Base-by-base conservation (phyloP, 108 stramenopile species). In the Skeletonema menzelii region DNA sequence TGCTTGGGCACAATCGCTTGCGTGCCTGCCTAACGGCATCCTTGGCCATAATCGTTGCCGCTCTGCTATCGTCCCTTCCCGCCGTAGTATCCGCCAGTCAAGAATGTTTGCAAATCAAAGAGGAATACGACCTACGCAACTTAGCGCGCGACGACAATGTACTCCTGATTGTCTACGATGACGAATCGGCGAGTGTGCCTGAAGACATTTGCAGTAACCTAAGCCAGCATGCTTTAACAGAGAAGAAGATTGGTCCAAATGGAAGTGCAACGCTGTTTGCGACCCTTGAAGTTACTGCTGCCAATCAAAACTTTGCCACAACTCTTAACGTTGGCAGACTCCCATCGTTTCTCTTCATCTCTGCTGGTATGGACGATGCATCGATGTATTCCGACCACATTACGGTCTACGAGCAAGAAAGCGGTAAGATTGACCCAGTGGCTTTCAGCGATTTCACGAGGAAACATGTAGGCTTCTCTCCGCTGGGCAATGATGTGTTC, bases 71-170 rank as follows among this genome's bases (percentile, higher is more conserved):
- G 27, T 59, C 58, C 34, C 56, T 63, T 10, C 79, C 79, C 8
- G 40, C 63, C 72, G 71, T n/a, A 32, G 31, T 65, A 40, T 58
- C 72, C 32, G 73, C 80, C 32, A 67, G 37, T 22, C 58, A 70
- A 59, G 59, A 70, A 34, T 81, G 80, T 69, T 24, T 75, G 27
- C 32, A 65, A 27, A 60, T 81, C 64, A 65, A 49, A 27, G 73
- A 74, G 63, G 80, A 81, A 19, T 70, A 64, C 59, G 80, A 81
- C 35, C 65, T 81, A 40, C 80, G 73, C 56, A 73, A 49, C 63
- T 32, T 74, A 15, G 73, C 80, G 0, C 68, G 69, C n/a, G 47
- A 81, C 17, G 14, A 69, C 58, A 74, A 81, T 46, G 80, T 81
- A 20, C 44, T 81, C 59, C 73, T 81, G 69, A 55, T 81, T 40